Evolutionary conservation across 2,329 filamentous ascomycete species (phyloP).

Genomic region (Xylariaceae sp.): DNA sequence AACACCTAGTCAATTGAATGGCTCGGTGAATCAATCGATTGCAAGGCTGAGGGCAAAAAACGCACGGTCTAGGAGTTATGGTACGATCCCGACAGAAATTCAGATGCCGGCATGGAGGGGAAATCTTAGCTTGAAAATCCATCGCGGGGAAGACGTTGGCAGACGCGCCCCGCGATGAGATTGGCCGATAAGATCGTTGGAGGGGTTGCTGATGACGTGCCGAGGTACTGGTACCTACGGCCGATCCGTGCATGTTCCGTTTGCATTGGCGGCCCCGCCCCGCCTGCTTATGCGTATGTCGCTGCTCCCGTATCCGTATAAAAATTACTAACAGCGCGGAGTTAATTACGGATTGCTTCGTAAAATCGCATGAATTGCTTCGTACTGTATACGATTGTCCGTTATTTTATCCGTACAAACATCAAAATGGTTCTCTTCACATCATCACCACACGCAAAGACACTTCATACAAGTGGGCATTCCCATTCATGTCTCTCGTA

Average conservation of each 20-base stretch:
- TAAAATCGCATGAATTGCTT: too few relatives aligned
- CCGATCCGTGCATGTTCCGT: not conserved
- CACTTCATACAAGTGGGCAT: too few relatives aligned
- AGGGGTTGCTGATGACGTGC: not conserved
- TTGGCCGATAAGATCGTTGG: not conserved
- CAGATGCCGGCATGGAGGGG: conserved; percentile 8
- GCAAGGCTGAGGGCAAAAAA: conserved; percentile 1
- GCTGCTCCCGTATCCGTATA: too few relatives aligned
- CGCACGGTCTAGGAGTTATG: not conserved
- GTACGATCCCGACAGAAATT: not conserved
- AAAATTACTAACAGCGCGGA: too few relatives aligned
- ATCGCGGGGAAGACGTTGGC: conserved; percentile 10
- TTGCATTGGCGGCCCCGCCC: not conserved
- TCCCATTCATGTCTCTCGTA: too few relatives aligned
- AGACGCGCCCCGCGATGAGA: conserved; percentile 10
- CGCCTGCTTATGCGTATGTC: too few relatives aligned
- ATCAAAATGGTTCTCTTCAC: too few relatives aligned
- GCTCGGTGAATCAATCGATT: not conserved
- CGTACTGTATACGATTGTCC: too few relatives aligned
- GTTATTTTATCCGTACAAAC: too few relatives aligned
- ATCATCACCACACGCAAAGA: too few relatives aligned
- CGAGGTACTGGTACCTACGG: not conserved
- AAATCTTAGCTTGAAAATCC: conserved; percentile 12
- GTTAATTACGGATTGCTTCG: too few relatives aligned
- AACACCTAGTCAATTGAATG: not conserved